phyloP scores from a whole-genome alignment of 495 filamentous ascomycete genomes.

The Penicillium manginii region DNA sequence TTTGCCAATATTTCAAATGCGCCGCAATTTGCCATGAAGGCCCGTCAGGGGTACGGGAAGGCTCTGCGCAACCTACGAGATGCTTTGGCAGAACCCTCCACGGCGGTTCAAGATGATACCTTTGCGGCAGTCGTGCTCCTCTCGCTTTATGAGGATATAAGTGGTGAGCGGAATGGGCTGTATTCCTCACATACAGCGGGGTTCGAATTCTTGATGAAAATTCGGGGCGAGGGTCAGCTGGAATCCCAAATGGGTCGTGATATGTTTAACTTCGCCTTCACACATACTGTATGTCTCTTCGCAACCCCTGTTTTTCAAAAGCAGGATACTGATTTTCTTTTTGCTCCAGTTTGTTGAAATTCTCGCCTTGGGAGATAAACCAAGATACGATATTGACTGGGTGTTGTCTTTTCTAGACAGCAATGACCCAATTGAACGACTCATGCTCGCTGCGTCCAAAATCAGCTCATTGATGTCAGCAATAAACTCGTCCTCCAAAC shows the following conservation, averaged over 20 bases:
- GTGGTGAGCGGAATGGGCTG: slow-evolving; percentile 44
- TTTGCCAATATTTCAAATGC: slow-evolving; percentile 38
- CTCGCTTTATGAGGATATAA: slow-evolving; percentile 47
- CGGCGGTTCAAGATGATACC: slow-evolving; percentile 46
- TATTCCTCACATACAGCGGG: slow-evolving; percentile 48
- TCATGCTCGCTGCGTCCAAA: slow-evolving; percentile 41
- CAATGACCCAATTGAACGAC: slow-evolving; percentile 40
- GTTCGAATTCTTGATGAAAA: slow-evolving; percentile 44
- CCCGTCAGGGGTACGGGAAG: slow-evolving; percentile 39
- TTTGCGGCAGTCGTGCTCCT: slow-evolving; percentile 46
- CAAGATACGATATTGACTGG: slow-evolving; percentile 38
- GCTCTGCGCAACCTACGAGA: slow-evolving; percentile 38
- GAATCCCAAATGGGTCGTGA: slow-evolving; percentile 39
- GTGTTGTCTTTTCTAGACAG: slow-evolving; percentile 31
- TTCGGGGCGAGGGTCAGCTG: slow-evolving; percentile 40
- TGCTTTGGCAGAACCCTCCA: slow-evolving; percentile 32
- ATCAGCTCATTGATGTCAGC: slow-evolving; percentile 36
- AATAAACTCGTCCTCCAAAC: slow-evolving; percentile 20
- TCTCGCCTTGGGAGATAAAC: slow-evolving; percentile 40
- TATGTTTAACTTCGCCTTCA: slow-evolving; percentile 48
- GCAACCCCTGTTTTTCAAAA: neutral
- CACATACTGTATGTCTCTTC: slow-evolving; percentile 38
- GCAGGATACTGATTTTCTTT: neutral
- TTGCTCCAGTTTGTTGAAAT: slow-evolving; percentile 43
- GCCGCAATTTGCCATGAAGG: slow-evolving; percentile 33